Percentiles rank a stretch among this genome's conserved stretches.
Conservation (phyloP, 768 basidiomycete genomes). For the Agaricus bisporus region DNA sequence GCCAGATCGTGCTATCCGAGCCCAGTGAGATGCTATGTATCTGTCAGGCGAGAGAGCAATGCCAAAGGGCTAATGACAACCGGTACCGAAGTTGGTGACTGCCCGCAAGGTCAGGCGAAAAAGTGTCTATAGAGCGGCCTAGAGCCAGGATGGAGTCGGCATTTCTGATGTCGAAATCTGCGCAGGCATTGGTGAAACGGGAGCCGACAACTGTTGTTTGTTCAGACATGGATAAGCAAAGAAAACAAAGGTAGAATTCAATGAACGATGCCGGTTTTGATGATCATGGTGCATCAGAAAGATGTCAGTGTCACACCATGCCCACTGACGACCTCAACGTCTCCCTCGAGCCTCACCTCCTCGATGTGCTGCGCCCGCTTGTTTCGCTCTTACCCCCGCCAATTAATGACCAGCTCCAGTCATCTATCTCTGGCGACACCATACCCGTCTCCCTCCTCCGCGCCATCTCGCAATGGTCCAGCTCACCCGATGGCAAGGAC, state of each 20-base stretch:
- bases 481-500: slow-evolving; percentile 39
- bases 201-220: slow-evolving; percentile 15
- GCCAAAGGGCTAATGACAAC: background rate
- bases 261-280: slow-evolving; percentile 1
- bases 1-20: slow-evolving; percentile 46
- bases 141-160: slow-evolving; percentile 25
- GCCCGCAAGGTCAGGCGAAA: slow-evolving; percentile 46
- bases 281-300: slow-evolving; percentile 12
- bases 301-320: slow-evolving; percentile 11
- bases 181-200: slow-evolving; percentile 37
- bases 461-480: slow-evolving; percentile 63
- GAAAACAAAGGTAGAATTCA: background rate
- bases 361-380: slow-evolving; percentile 41
- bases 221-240: slow-evolving; percentile 17
- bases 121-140: slow-evolving; percentile 38
- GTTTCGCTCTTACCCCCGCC: slow-evolving; percentile 37
- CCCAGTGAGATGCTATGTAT: slow-evolving; percentile 26
- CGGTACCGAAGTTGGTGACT: slow-evolving; percentile 33
- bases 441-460: slow-evolving; percentile 60
- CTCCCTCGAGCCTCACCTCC: slow-evolving; percentile 64
- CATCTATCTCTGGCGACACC: slow-evolving; percentile 29
- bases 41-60: background rate
- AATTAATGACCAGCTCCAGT: slow-evolving; percentile 33
- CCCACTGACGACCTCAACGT: slow-evolving; percentile 32
- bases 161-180: slow-evolving; percentile 34